These are phyloP conservation scores for Pythium phragmiticola DNA, from an alignment of 352 stramenopile species.

Conservation along the genomic window DNA sequence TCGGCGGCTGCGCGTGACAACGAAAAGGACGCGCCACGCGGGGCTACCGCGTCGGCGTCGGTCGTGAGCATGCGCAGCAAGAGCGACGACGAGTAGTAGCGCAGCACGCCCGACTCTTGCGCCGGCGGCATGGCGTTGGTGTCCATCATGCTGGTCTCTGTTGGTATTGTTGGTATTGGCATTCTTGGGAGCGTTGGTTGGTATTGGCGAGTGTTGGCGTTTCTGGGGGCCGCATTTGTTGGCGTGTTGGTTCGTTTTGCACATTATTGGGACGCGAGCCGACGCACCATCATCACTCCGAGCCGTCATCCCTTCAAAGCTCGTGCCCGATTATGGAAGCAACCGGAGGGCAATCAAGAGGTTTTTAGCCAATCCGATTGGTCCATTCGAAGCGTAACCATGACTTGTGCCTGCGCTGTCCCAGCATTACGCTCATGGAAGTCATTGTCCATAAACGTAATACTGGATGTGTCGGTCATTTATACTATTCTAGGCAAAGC, in stretches of 20 bases:
- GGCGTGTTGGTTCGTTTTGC: no score
- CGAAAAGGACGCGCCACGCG: slow-evolving; percentile 16
- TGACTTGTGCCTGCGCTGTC: no score
- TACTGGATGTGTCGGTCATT: no score
- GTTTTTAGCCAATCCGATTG: neutral
- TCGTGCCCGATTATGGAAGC: no score
- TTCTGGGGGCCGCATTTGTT: neutral
- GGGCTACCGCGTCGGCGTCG: slow-evolving; percentile 20
- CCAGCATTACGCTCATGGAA: no score
- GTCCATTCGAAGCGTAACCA: no score
- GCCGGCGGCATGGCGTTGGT: neutral
- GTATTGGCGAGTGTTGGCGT: neutral
- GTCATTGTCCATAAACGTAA: no score
- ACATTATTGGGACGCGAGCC: no score
- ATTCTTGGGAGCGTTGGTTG: neutral
- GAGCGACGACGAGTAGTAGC: slow-evolving; percentile 36
- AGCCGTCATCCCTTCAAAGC: neutral
- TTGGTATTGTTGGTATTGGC: slow-evolving; percentile 1
- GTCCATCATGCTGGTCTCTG: neutral
- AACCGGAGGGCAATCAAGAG: no score
- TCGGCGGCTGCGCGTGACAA: slow-evolving; percentile 11
- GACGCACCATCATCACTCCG: neutral
- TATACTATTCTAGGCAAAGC: no score
- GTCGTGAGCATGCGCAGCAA: slow-evolving; percentile 31
- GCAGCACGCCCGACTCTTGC: slow-evolving; percentile 35